These are phyloP conservation scores for Pichia thaimueangensis DNA, from an alignment of 805 yeast species.

Conservation along the genomic window DNA sequence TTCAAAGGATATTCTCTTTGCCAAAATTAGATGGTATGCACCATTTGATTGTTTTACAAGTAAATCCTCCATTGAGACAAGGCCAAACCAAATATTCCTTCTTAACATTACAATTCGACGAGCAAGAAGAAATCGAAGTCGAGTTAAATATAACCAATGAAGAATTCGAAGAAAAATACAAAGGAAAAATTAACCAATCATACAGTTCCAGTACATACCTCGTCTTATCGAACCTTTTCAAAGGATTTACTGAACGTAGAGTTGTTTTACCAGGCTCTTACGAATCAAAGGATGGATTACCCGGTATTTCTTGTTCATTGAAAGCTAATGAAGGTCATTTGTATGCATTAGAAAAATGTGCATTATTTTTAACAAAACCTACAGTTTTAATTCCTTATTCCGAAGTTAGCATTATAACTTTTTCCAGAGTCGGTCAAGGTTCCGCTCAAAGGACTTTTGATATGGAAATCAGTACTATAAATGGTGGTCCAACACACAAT, in stretches of 20 bases:
- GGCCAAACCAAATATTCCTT: slow-evolving; percentile 97
- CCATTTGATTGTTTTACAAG: slow-evolving; percentile 79
- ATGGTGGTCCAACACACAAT: slow-evolving; percentile 62
- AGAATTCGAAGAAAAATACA: slow-evolving; percentile 70
- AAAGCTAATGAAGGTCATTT: slow-evolving; percentile 94
- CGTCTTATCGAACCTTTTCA: slow-evolving; percentile 81
- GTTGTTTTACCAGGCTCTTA: slow-evolving; percentile 80
- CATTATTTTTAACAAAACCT: slow-evolving; percentile 89
- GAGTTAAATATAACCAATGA: slow-evolving; percentile 81
- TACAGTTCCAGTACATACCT: slow-evolving; percentile 75
- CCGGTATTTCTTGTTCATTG: slow-evolving; percentile 86
- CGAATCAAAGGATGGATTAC: slow-evolving; percentile 66
- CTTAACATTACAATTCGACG: slow-evolving; percentile 79
- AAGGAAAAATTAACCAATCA: slow-evolving; percentile 63
- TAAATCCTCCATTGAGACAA: slow-evolving; percentile 96
- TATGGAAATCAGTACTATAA: slow-evolving; percentile 66
- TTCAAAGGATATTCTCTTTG: slow-evolving; percentile 83
- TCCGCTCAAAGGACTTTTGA: slow-evolving; percentile 88
- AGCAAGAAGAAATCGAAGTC: slow-evolving; percentile 86
- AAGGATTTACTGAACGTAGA: slow-evolving; percentile 84
- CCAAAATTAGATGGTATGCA: slow-evolving; percentile 94
- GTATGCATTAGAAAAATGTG: slow-evolving; percentile 87
- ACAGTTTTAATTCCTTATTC: slow-evolving; percentile 84
- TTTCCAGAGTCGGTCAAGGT: slow-evolving; percentile 84
- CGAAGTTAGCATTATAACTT: slow-evolving; percentile 69